A percentile compares a stretch with the other conserved stretches of the same genome.
Conservation (phyloP, 305 asterid species). For the Lippia alba region DNA sequence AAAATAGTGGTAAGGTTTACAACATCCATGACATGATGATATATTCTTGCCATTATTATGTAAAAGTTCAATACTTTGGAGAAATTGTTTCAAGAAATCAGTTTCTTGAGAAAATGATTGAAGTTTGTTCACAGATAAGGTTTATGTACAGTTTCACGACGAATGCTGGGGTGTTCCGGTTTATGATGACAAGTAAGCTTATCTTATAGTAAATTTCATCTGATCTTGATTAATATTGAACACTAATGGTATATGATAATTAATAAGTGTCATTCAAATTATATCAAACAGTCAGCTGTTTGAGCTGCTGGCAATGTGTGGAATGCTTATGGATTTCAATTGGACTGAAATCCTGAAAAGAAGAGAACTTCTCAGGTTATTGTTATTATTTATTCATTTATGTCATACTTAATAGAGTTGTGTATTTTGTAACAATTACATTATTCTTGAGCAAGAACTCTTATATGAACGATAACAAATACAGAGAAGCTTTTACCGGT, state of each 20-base stretch:
- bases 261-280: neutral
- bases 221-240: neutral
- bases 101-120: neutral
- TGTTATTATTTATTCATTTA: neutral
- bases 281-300: slow-evolving; percentile 61
- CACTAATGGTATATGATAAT: neutral
- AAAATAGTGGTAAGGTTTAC: slow-evolving; percentile 66
- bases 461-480: neutral
- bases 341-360: slow-evolving; percentile 93
- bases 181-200: slow-evolving; percentile 84
- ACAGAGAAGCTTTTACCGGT: slow-evolving; percentile 74
- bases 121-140: slow-evolving; percentile 56
- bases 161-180: slow-evolving; percentile 99
- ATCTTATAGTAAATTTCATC: neutral
- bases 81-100: neutral
- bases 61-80: no score
- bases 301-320: slow-evolving; percentile 90
- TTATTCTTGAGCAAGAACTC: neutral
- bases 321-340: slow-evolving; percentile 92
- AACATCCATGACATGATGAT: no score
- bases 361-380: slow-evolving; percentile 68
- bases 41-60: no score
- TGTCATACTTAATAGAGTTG: neutral
- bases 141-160: slow-evolving; percentile 85
- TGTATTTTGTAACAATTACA: neutral